Conservation (phyloP, 2,329 filamentous ascomycete genomes). For the Parastagonospora nodorum region DNA sequence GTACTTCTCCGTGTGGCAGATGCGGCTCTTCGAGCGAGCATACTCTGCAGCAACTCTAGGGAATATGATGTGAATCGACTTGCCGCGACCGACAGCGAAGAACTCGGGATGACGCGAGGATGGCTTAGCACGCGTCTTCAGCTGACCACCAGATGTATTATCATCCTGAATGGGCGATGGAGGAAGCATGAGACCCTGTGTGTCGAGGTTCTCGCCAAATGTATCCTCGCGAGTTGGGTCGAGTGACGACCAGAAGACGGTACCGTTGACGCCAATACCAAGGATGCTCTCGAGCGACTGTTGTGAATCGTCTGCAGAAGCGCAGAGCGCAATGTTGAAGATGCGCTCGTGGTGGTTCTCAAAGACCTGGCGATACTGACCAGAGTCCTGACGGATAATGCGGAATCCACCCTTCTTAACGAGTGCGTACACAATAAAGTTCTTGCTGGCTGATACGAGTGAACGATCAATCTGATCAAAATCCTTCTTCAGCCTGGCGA, state of each 20-base stretch:
- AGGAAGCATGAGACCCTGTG: constrained; percentile 86
- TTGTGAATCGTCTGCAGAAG: constrained; percentile 58
- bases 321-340: constrained; percentile 88
- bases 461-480: constrained; percentile 97
- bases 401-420: constrained; percentile 91
- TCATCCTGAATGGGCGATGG: constrained; percentile 85
- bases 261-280: constrained; percentile 90
- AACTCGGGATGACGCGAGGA: constrained; percentile 89
- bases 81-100: constrained; percentile 93
- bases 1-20: constrained; percentile 85
- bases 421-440: constrained; percentile 93
- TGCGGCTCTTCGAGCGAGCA: constrained; percentile 57
- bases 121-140: constrained; percentile 93
- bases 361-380: constrained; percentile 89
- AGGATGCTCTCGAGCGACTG: constrained; percentile 72
- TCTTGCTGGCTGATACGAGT: constrained; percentile 84
- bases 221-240: constrained; percentile 50
- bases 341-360: constrained; percentile 90
- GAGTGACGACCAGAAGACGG: constrained; percentile 92
- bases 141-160: constrained; percentile 85
- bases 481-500: constrained; percentile 93
- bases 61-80: constrained; percentile 88
- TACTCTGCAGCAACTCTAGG: constrained; percentile 62
- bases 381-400: constrained; percentile 92
- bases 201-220: constrained; percentile 80